Evolutionary conservation across 257 asterid species (phyloP), one percentile per base, ranked within the genome.

Genomic region (Asclepias syriaca): DNA sequence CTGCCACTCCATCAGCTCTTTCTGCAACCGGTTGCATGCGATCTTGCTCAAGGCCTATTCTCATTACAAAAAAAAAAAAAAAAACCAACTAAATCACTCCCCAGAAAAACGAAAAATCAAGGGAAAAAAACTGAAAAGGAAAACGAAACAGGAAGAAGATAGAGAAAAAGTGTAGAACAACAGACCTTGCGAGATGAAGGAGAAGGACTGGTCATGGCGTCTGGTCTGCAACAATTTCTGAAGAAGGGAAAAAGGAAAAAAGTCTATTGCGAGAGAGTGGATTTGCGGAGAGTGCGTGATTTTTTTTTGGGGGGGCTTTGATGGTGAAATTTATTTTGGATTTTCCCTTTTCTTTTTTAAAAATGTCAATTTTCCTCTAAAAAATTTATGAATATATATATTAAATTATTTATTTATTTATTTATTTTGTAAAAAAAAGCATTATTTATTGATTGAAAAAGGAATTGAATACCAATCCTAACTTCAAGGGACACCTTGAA

Each of bases 1-100:
- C 87, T 91, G 97, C 99, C 99, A 94, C 87, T 91, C 99, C 82
- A 80, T 82, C 79, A 94, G 86, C 84, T 94, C 99, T 65, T 94
- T 94, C 89, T 94, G 99, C 65, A 91, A 81, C 75, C 99, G 97
- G 79, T 92, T 92, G 85, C 95, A 80, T 2, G 99, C 98, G 90
- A 91, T 91, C 95, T 94, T 94, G 95, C 99, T 94, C 87, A 94
- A 78, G 45, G 88, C 88, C 98, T 94, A 72, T 68, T 14, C 51
- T 43, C 68, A 46, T 61, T n/a, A 61, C 49, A 29, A 29, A 29
- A 29, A 34, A 34, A 34, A 34, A 34, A 34, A 34, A 2, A 34
- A 34, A 19, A 19, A 55, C 43, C 46, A 49, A 73, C 56, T 37
- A 37, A 61, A 48, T 45, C 50, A 53, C 69, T 7, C 40, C 59